Conservation (phyloP, 208 protist genomes). For the Trypanosoma conorhini region DNA sequence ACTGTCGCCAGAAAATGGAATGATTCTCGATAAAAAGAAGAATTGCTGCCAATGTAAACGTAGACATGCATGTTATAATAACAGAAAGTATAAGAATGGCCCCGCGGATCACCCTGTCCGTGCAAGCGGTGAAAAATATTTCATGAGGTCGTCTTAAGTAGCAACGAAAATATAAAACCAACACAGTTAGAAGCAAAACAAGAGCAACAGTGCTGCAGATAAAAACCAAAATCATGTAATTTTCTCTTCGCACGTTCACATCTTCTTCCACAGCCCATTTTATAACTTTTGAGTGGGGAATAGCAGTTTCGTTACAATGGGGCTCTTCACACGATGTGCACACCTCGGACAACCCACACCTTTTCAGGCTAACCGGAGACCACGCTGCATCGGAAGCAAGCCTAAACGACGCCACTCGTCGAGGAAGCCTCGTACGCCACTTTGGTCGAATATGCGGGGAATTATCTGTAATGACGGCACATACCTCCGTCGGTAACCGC, state of each 20-base stretch:
- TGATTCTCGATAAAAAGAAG: constrained; percentile 27
- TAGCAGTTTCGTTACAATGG: not conserved
- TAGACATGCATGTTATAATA: constrained; percentile 21
- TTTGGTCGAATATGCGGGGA: constrained; percentile 35
- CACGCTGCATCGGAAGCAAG: not conserved
- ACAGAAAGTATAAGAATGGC: constrained; percentile 22
- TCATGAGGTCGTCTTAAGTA: constrained; percentile 38
- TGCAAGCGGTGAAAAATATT: constrained; percentile 36
- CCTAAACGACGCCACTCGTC: constrained; percentile 8
- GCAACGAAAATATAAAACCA: constrained; percentile 31
- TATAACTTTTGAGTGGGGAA: not conserved
- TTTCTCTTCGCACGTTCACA: not conserved
- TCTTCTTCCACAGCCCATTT: not conserved
- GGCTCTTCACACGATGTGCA: constrained; percentile 16
- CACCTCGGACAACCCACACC: not conserved
- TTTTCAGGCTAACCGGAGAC: not conserved
- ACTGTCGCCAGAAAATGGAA: constrained; percentile 31
- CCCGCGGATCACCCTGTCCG: constrained; percentile 34
- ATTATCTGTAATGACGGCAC: constrained; percentile 35
- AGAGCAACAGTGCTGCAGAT: constrained; percentile 27
- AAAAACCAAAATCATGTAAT: constrained; percentile 29
- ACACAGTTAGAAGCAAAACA: constrained; percentile 22
- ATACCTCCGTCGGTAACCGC: constrained; percentile 36
- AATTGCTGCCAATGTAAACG: constrained; percentile 27
- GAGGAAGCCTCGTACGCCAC: not conserved